A percentile compares a stretch with the other conserved stretches of the same genome.
Evolutionary conservation across 306 rosid genomes (phyloP).

Genomic region (Vigna mungo): DNA sequence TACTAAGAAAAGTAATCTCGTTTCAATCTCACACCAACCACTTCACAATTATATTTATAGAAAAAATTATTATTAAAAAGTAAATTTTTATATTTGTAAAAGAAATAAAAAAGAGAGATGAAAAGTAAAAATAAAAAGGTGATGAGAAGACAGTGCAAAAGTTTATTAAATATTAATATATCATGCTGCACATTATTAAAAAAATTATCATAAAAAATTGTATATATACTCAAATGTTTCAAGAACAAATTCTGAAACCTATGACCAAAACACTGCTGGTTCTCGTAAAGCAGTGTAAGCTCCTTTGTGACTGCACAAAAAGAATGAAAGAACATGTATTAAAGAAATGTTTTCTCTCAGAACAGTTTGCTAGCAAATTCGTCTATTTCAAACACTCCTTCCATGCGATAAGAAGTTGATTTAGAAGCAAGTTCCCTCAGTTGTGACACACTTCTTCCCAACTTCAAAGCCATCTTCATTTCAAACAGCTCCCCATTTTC

Average conservation of each 20-base stretch:
- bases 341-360: not conserved
- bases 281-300: not conserved
- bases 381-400: constrained; percentile 49
- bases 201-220: too few species aligned
- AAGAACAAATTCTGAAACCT: not conserved
- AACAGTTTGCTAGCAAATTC: constrained; percentile 65
- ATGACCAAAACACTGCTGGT: not conserved
- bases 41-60: too few species aligned
- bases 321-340: constrained; percentile 28
- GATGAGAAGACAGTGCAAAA: too few species aligned
- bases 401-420: constrained; percentile 50
- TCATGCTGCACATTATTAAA: too few species aligned
- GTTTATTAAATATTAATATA: too few species aligned
- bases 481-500: constrained; percentile 70
- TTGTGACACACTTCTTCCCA: constrained; percentile 74
- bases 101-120: too few species aligned
- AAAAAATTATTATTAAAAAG: too few species aligned
- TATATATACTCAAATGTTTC: not conserved
- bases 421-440: constrained; percentile 60
- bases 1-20: too few species aligned
- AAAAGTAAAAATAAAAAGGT: too few species aligned
- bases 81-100: too few species aligned
- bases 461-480: constrained; percentile 65
- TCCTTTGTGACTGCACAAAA: constrained; percentile 24
- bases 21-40: too few species aligned